Evolutionary conservation across 441 rosid species (phyloP).

Genomic region (Gossypium gossypioides): DNA sequence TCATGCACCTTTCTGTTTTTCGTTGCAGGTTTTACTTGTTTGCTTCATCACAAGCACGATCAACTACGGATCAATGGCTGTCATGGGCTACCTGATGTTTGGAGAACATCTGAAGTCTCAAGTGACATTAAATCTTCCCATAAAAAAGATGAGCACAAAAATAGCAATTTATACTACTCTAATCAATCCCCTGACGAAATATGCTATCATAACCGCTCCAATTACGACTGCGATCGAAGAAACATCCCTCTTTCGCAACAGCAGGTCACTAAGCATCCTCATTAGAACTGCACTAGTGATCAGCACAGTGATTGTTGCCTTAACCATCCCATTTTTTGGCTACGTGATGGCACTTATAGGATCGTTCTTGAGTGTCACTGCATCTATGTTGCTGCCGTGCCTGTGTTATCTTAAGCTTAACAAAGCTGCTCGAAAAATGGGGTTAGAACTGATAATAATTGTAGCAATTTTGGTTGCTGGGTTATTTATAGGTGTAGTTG

Average conservation of each 20-base stretch:
- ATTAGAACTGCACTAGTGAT: constrained; percentile 35
- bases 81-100: constrained; percentile 57
- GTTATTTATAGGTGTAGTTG: constrained; percentile 22
- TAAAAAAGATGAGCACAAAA: constrained; percentile 33
- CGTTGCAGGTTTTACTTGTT: constrained; percentile 38
- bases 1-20: not conserved
- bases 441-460: constrained; percentile 29
- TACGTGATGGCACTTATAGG: constrained; percentile 61
- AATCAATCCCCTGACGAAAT: constrained; percentile 54
- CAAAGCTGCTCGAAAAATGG: constrained; percentile 23
- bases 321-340: constrained; percentile 52
- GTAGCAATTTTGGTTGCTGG: constrained; percentile 33
- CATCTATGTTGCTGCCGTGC: constrained; percentile 44
- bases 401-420: constrained; percentile 44
- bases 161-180: constrained; percentile 55
- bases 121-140: constrained; percentile 59
- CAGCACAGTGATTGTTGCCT: constrained; percentile 46
- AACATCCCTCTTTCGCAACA: constrained; percentile 16
- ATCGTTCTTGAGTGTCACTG: constrained; percentile 40
- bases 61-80: constrained; percentile 53
- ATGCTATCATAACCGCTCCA: constrained; percentile 47
- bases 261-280: constrained; percentile 26
- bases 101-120: constrained; percentile 52
- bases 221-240: constrained; percentile 41
- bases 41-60: constrained; percentile 45